Conservation (phyloP, 768 basidiomycete species). For the Tylopilus cervinicoccineus region DNA sequence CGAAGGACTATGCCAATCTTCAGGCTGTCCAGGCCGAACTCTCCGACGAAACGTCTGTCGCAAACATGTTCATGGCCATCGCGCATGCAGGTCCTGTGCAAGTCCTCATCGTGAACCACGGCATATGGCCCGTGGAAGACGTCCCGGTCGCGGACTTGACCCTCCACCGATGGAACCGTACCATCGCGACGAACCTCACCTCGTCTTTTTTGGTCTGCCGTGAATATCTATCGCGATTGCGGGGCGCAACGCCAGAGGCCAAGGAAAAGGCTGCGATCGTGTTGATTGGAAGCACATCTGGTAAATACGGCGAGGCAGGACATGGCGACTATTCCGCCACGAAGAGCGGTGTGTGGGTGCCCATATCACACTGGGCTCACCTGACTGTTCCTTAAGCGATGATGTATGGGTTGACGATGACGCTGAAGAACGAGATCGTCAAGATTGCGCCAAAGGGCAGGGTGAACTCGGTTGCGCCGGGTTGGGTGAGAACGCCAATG, state of each 20-base stretch:
- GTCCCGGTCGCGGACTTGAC: conserved; percentile 54
- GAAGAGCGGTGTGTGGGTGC: conserved; percentile 51
- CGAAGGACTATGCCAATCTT: conserved; percentile 30
- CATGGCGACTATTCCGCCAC: conserved; percentile 65
- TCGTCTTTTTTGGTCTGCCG: conserved; percentile 64
- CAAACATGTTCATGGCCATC: conserved; percentile 42
- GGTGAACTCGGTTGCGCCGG: conserved; percentile 69
- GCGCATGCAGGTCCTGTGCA: conserved; percentile 47
- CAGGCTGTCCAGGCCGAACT: conserved; percentile 55
- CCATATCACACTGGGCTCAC: not conserved
- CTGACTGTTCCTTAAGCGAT: conserved; percentile 38
- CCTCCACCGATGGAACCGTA: conserved; percentile 59
- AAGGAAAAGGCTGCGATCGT: conserved; percentile 59
- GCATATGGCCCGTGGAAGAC: conserved; percentile 42
- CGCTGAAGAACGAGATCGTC: conserved; percentile 79
- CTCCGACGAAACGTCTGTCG: conserved; percentile 50
- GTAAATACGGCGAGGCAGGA: conserved; percentile 67
- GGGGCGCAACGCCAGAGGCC: conserved; percentile 31
- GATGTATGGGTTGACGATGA: conserved; percentile 68
- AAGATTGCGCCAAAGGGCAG: conserved; percentile 65
- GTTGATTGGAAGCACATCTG: conserved; percentile 67
- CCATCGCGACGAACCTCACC: conserved; percentile 61
- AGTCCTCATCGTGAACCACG: conserved; percentile 62
- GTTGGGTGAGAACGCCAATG: conserved; percentile 66
- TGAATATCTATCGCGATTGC: conserved; percentile 51